phyloP scores from a whole-genome alignment of 2,329 filamentous ascomycete genomes.

The Dothideomycetes sp. region DNA sequence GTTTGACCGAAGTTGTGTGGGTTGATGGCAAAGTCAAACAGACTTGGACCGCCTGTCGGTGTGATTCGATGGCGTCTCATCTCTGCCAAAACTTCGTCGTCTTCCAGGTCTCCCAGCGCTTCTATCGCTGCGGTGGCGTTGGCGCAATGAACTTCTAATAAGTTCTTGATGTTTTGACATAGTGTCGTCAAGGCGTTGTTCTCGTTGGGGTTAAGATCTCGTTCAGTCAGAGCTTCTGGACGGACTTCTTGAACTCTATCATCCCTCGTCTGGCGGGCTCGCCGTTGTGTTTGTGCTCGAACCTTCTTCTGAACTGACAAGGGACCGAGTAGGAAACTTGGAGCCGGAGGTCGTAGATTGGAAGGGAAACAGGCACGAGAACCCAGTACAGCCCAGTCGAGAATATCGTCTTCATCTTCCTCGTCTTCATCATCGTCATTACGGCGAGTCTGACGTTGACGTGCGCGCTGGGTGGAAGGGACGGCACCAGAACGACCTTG shows the following conservation, averaged over 20 bases:
- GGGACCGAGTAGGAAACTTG: slow-evolving; percentile 79
- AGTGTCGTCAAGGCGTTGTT: slow-evolving; percentile 71
- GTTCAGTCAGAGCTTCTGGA: slow-evolving; percentile 66
- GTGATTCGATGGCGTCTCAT: slow-evolving; percentile 60
- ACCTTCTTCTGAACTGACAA: slow-evolving; percentile 80
- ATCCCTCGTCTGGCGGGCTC: slow-evolving; percentile 59
- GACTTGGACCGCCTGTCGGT: slow-evolving; percentile 59
- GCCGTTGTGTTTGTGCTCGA: slow-evolving; percentile 61
- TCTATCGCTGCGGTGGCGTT: slow-evolving; percentile 20
- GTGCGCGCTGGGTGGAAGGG: slow-evolving; percentile 11
- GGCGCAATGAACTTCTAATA: slow-evolving; percentile 41
- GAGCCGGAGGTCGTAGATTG: slow-evolving; percentile 64
- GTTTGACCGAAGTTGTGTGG: slow-evolving; percentile 87
- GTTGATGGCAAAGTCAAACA: slow-evolving; percentile 85
- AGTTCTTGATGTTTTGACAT: slow-evolving; percentile 63
- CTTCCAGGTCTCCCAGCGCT: slow-evolving; percentile 24
- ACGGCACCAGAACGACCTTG: slow-evolving; percentile 33
- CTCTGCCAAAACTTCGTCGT: slow-evolving; percentile 38
- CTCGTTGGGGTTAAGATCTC: slow-evolving; percentile 66
- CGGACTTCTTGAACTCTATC: slow-evolving; percentile 58
- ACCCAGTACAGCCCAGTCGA: slow-evolving; percentile 82
- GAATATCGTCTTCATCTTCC: slow-evolving; percentile 54
- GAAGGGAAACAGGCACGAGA: slow-evolving; percentile 64
- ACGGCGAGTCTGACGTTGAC: slow-evolving; percentile 16
- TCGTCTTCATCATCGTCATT: slow-evolving; percentile 56